Evolutionary conservation across 495 filamentous ascomycete species (phyloP).

Genomic region (Penicillium arizonense): DNA sequence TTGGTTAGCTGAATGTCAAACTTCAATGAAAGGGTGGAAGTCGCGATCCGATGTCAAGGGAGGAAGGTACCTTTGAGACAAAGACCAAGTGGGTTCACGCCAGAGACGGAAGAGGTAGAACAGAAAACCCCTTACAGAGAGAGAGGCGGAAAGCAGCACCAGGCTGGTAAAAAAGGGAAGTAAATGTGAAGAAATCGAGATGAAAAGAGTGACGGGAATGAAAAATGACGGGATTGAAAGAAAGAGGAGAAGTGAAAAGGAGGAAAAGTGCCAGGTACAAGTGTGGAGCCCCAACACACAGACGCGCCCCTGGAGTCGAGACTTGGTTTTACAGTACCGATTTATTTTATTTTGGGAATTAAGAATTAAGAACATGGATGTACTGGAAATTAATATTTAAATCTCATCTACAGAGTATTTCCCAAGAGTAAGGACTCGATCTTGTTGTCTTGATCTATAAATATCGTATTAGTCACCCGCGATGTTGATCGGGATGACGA

Average conservation of each 20-base stretch:
- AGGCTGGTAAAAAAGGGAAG: slow-evolving; percentile 29
- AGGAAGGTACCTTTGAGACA: slow-evolving; percentile 8
- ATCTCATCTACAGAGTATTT: no score
- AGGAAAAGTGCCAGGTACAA: slow-evolving; percentile 7
- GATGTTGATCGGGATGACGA: no score
- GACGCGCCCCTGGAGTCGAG: slow-evolving; percentile 5
- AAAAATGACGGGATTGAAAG: slow-evolving; percentile 22
- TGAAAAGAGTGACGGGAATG: slow-evolving; percentile 7
- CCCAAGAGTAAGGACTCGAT: no score
- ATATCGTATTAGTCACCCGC: no score
- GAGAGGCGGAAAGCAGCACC: slow-evolving; percentile 26
- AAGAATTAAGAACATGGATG: not conserved
- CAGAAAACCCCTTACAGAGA: slow-evolving; percentile 26
- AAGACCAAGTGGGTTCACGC: slow-evolving; percentile 8
- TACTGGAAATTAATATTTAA: no score
- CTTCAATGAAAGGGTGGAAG: not conserved
- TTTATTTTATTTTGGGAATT: slow-evolving; percentile 1
- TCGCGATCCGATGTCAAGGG: not conserved
- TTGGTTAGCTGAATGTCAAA: not conserved
- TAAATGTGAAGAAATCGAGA: not conserved
- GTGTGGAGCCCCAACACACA: slow-evolving; percentile 1
- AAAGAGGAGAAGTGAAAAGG: slow-evolving; percentile 15
- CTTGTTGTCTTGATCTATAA: no score
- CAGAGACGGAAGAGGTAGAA: slow-evolving; percentile 9
- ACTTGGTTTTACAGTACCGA: not conserved